A percentile compares a stretch with the other conserved stretches of the same genome.
phyloP scores from a whole-genome alignment of 164 flowering plant genomes.

The Amborella trichopoda region DNA sequence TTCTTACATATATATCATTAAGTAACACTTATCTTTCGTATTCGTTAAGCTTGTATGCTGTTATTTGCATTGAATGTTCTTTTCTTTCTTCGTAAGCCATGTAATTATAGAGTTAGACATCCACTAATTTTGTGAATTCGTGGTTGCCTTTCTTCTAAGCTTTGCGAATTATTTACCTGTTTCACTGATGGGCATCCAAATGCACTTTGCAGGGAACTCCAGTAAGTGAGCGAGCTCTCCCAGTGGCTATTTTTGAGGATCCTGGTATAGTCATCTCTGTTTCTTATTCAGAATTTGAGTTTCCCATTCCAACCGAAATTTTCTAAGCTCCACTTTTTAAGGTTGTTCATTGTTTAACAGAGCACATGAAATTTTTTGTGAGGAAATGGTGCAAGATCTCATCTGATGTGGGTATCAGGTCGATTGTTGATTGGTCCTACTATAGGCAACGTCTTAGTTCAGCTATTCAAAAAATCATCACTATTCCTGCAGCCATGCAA shows the following conservation, averaged over 20 bases:
- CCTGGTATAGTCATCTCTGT: conserved; percentile 41
- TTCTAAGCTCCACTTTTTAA: neutral
- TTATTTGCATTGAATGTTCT: too few species aligned
- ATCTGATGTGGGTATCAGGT: conserved; percentile 72
- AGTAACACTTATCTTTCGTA: too few species aligned
- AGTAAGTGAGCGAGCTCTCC: conserved; percentile 98
- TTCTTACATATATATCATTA: too few species aligned
- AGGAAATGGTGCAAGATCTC: conserved; percentile 96
- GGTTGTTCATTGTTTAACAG: conserved; percentile 21
- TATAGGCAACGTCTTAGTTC: conserved; percentile 96
- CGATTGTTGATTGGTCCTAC: conserved; percentile 97
- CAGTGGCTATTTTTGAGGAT: conserved; percentile 97
- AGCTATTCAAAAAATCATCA: conserved; percentile 86
- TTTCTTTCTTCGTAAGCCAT: too few species aligned
- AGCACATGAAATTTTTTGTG: conserved; percentile 61
- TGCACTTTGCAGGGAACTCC: conserved; percentile 92
- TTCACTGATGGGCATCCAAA: too few species aligned
- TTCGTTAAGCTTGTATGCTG: too few species aligned
- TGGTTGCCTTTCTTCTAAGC: too few species aligned
- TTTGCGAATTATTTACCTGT: too few species aligned
- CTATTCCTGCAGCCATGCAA: conserved; percentile 99
- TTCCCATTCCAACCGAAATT: neutral
- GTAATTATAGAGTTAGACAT: too few species aligned
- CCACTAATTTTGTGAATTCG: too few species aligned
- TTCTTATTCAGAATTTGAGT: neutral